Conservation (phyloP, 1,139 yeast genomes). For the Meyerozyma sp. region DNA sequence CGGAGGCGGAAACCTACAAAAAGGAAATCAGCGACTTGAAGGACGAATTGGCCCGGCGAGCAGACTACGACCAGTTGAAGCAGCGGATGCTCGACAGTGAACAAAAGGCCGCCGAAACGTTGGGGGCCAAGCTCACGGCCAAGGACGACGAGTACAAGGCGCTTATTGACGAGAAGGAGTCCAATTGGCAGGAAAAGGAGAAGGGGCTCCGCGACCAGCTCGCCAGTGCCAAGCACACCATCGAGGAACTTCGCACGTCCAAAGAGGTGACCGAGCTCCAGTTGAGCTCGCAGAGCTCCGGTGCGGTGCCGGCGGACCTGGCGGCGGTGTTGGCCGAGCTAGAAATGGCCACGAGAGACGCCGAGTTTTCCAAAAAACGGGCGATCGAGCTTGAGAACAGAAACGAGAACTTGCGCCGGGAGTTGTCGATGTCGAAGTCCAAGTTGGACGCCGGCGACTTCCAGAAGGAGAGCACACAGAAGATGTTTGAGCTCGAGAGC, state of each 20-base stretch:
- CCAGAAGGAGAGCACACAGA: constrained; percentile 28
- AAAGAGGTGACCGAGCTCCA: constrained; percentile 51
- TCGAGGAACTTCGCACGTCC: constrained; percentile 51
- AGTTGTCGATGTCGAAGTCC: constrained; percentile 41
- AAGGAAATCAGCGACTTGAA: constrained; percentile 52
- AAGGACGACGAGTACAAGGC: constrained; percentile 61
- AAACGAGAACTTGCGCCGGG: constrained; percentile 67
- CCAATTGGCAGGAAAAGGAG: constrained; percentile 55
- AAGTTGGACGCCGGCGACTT: constrained; percentile 38
- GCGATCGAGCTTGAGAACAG: constrained; percentile 69
- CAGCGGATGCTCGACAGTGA: constrained; percentile 54
- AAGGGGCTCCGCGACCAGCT: constrained; percentile 38
- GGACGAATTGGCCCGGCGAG: constrained; percentile 57
- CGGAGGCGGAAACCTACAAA: constrained; percentile 49
- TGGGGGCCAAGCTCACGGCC: constrained; percentile 41
- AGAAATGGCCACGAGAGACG: constrained; percentile 66
- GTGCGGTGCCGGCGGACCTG: constrained; percentile 11
- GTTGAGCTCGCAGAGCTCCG: constrained; percentile 34
- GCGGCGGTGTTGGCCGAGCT: constrained; percentile 45
- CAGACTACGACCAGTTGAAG: constrained; percentile 77
- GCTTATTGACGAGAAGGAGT: constrained; percentile 55
- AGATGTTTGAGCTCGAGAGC: constrained; percentile 54
- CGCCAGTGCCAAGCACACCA: constrained; percentile 41
- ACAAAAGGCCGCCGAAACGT: constrained; percentile 49
- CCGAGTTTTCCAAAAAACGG: constrained; percentile 66